Base-by-base conservation (phyloP, 225 moss, liverwort and hornwort genomes). In the Takakia lepidozioides region DNA sequence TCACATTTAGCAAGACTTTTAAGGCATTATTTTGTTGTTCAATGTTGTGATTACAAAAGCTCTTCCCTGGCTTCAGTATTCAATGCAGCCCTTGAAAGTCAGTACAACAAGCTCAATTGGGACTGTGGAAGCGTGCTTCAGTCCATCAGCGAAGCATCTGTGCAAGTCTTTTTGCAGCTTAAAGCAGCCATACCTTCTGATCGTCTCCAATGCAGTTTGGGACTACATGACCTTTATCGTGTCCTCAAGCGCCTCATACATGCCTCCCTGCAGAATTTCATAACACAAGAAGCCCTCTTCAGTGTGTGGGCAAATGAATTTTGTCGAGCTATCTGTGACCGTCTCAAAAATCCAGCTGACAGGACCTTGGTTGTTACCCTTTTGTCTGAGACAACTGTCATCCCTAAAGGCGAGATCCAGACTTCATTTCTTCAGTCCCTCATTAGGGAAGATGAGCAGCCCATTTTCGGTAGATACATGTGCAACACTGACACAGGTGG, bases 301-400 rank as follows among this genome's bases (percentile, higher is more conserved):
- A 58, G 55, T 50, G 36, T 72, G 1, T 77, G 76, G 76, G 71
- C 71, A 8, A 55, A 71, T 34, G 76, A 67, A 29, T 64, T 71
- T 45, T 63, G 71, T 38, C 59, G 71, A 71, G 67, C 52, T 27
- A 61, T 29, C 48, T 71, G 76, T 52, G 76, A 77, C 42, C 38
- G 71, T 27, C 49, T 77, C 2, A 63, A 48, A 32, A 52, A 49
- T 17, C 24, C 22, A 29, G 23, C 5, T 35, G 67, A 77, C 14
- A 71, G 56, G 23, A 49, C 47, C 5, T 19, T 53, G 3, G 64
- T 71, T 7, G 22, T 71, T 5, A 59, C 63, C 17, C 19, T 10
- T 71, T 62, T 57, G 67, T 62, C 17, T 59, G 64, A 19, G 63
- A 63, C 17, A n/a, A n/a, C n/a, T n/a, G n/a, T n/a, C n/a, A n/a